A percentile compares a stretch with the other conserved stretches of the same genome.
Evolutionary conservation across 169 alveolate species (phyloP).

Genomic region (Ichthyophthirius multifiliis): DNA sequence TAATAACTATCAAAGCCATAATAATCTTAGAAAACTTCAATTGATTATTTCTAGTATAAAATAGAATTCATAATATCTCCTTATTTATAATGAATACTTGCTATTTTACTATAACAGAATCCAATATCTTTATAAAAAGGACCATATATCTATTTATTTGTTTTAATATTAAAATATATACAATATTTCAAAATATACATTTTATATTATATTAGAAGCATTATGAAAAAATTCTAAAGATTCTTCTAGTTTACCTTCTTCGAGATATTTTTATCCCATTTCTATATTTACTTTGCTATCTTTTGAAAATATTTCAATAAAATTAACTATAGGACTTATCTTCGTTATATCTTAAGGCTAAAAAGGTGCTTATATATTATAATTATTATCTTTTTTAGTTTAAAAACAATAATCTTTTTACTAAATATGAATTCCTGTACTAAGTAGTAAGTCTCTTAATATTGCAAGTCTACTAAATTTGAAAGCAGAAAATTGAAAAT

Average conservation of each 20-base stretch:
- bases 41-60: slow-evolving; percentile 45
- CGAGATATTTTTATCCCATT: slow-evolving; percentile 50
- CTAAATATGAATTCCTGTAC: slow-evolving; percentile 37
- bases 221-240: slow-evolving; percentile 56
- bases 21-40: slow-evolving; percentile 42
- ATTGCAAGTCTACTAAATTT: slow-evolving; percentile 26
- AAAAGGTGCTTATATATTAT: no score
- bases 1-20: slow-evolving; percentile 55
- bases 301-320: slow-evolving; percentile 40
- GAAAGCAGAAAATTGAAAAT: background rate
- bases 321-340: slow-evolving; percentile 44
- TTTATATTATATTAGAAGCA: slow-evolving; percentile 19
- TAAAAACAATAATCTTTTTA: slow-evolving; percentile 1
- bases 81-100: slow-evolving; percentile 56
- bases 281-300: no score
- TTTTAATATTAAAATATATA: no score
- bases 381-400: no score
- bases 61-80: slow-evolving; percentile 60
- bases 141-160: slow-evolving; percentile 61
- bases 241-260: slow-evolving; percentile 51
- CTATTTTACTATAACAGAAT: slow-evolving; percentile 50
- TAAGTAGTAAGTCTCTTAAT: slow-evolving; percentile 53
- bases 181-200: background rate
- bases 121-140: slow-evolving; percentile 61
- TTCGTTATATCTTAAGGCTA: slow-evolving; percentile 35